These are phyloP conservation scores for Aspergillus flavus DNA, from an alignment of 2,329 filamentous ascomycete genomes.

Conservation along the genomic window DNA sequence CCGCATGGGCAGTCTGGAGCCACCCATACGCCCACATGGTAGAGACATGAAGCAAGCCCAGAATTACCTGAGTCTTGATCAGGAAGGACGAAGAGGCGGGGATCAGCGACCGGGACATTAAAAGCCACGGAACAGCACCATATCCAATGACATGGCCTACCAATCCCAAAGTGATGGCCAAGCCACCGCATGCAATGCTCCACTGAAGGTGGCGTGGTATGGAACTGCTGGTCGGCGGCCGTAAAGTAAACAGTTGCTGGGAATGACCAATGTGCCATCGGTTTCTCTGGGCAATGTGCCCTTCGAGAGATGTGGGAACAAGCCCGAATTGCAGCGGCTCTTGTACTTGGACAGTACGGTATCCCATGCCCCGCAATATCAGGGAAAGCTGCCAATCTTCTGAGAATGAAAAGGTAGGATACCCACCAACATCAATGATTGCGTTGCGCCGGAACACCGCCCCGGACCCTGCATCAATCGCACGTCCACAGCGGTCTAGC, in stretches of 20 bases:
- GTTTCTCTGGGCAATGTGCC: constrained; percentile 38
- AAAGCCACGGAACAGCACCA: neutral
- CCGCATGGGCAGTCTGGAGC: neutral
- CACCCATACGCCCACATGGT: neutral
- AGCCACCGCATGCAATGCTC: neutral
- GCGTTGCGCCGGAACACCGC: constrained; percentile 36
- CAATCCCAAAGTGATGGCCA: neutral
- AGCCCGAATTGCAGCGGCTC: constrained; percentile 37
- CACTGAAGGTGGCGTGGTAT: neutral
- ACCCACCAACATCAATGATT: constrained; percentile 35
- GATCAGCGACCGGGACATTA: neutral
- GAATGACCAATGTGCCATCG: constrained; percentile 31
- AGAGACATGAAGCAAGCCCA: neutral
- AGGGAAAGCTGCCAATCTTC: constrained; percentile 40
- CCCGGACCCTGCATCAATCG: constrained; percentile 39
- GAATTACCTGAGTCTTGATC: neutral
- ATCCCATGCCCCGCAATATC: constrained; percentile 33
- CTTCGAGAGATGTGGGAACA: constrained; percentile 38
- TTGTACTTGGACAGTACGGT: constrained; percentile 32
- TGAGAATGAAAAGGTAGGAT: constrained; percentile 37
- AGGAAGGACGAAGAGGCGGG: neutral
- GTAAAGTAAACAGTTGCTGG: neutral
- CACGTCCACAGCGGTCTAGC: constrained; percentile 30
- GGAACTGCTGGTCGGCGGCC: neutral
- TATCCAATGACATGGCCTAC: neutral